Conservation (phyloP, 2,329 filamentous ascomycete species). For the Cylindrodendrum hubeiense region DNA sequence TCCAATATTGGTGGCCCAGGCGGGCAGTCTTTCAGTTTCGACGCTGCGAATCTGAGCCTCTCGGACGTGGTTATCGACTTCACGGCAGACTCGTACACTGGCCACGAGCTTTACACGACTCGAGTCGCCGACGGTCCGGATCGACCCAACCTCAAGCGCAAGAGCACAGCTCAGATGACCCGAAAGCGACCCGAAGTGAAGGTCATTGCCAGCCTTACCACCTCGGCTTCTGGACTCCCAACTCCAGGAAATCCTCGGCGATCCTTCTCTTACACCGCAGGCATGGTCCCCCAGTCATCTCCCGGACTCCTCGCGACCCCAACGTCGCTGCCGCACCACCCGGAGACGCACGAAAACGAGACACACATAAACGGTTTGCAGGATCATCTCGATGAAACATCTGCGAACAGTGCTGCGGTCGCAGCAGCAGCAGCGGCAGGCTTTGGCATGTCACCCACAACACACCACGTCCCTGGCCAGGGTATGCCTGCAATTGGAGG, state of each 20-base stretch:
- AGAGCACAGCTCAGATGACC: constrained; percentile 56
- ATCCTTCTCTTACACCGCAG: constrained; percentile 51
- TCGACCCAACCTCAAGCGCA: constrained; percentile 62
- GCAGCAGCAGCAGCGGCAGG: constrained; percentile 53
- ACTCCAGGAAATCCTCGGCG: constrained; percentile 52
- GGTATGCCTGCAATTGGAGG: constrained; percentile 48
- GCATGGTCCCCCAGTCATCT: constrained; percentile 53
- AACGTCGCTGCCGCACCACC: constrained; percentile 51
- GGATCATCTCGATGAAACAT: constrained; percentile 49
- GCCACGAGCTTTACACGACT: constrained; percentile 61
- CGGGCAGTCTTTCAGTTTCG: constrained; percentile 73
- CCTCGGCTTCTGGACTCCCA: constrained; percentile 42
- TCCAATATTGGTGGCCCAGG: constrained; percentile 67
- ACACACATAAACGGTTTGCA: constrained; percentile 49
- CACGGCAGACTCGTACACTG: constrained; percentile 66
- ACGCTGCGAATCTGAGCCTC: constrained; percentile 80
- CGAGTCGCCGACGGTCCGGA: constrained; percentile 48
- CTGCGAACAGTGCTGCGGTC: constrained; percentile 49
- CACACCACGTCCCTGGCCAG: constrained; percentile 34
- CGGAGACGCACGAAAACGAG: constrained; percentile 48
- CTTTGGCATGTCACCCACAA: constrained; percentile 47
- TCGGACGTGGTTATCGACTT: constrained; percentile 74
- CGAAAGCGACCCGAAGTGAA: constrained; percentile 56
- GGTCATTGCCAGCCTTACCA: constrained; percentile 47
- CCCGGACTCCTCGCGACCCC: constrained; percentile 55